Evolutionary conservation across 179 eudicot species (phyloP), one percentile per base, ranked within the genome.

Genomic region (Beta lomatogona): DNA sequence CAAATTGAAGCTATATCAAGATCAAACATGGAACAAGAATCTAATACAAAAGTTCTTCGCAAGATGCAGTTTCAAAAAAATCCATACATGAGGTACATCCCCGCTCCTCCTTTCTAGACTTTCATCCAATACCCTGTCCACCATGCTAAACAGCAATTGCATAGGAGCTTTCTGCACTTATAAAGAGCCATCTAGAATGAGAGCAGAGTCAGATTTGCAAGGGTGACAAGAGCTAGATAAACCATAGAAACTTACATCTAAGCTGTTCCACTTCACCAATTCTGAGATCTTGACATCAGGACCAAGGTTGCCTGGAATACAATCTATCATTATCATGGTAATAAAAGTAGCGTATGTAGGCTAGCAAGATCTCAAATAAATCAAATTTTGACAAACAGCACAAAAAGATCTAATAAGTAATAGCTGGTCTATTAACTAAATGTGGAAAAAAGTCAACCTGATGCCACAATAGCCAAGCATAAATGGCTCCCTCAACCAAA

Each of bases 81-180:
- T 60, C 16, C 83, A 79, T 92, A 96, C 99, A 87, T 87, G 92
- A 76, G 98, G 78, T 77, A 91, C 83, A 84, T 93, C 97, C 69
- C 88, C 95, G 83, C 89, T 88, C 89, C 89, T 93, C 88, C 81
- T 89, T 78, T 96, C 99, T 80, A 88, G 87, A 86, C 88, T 92
- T 79, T 92, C 98, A 84, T 91, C 97, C 85, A 96, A 85, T 84
- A 92, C 86, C 88, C 87, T 89, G 78, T 86, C 88, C 66, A 92
- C 87, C 81, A 92, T 84, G 83, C 86, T 83, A 86, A 96, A 92
- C 82, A 96, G 94, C 87, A 94, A 89, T 58, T 80, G 93, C 59
- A 88, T 90, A 45, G 99, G 90, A 63, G 90, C 89, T 81, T 85
- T 91, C 99, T 96, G 98, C 90, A 86, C 25, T 71, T 67, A 76